Percentiles rank a stretch among this genome's conserved stretches.
Evolutionary conservation across 192 early-diverging fungal genomes (phyloP).

Genomic region (Lobosporangium transversale): DNA sequence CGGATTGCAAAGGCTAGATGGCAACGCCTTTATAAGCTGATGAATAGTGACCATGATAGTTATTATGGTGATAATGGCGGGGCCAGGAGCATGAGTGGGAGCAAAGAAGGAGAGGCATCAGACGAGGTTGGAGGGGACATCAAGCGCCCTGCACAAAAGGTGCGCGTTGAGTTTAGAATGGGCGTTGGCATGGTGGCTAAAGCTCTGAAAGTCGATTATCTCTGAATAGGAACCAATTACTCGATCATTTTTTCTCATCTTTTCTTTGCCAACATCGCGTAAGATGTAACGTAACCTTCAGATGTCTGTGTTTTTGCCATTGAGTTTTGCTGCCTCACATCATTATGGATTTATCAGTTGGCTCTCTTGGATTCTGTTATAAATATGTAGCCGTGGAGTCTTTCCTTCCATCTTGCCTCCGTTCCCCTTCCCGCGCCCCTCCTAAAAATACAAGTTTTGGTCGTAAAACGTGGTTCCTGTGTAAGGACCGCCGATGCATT

Average conservation of each 20-base stretch:
- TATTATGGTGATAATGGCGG: neutral
- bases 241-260: no score
- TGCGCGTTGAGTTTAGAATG: slow-evolving; percentile 9
- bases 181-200: slow-evolving; percentile 20
- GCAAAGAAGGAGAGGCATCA: neutral
- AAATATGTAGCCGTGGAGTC: no score
- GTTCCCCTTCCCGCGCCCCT: no score
- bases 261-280: no score
- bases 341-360: neutral
- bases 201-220: slow-evolving; percentile 20
- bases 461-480: no score
- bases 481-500: no score
- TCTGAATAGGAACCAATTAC: no score
- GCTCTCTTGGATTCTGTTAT: neutral
- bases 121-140: neutral
- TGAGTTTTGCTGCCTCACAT: neutral
- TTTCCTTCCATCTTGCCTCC: no score
- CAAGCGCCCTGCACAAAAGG: neutral
- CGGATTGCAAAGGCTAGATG: slow-evolving; percentile 7
- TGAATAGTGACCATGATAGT: slow-evolving; percentile 7
- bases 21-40: neutral
- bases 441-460: no score
- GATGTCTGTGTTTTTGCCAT: no score
- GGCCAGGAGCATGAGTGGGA: neutral
- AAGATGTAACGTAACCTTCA: no score